Conservation (phyloP, 495 filamentous ascomycete species). For the Aspergillus avenaceus region DNA sequence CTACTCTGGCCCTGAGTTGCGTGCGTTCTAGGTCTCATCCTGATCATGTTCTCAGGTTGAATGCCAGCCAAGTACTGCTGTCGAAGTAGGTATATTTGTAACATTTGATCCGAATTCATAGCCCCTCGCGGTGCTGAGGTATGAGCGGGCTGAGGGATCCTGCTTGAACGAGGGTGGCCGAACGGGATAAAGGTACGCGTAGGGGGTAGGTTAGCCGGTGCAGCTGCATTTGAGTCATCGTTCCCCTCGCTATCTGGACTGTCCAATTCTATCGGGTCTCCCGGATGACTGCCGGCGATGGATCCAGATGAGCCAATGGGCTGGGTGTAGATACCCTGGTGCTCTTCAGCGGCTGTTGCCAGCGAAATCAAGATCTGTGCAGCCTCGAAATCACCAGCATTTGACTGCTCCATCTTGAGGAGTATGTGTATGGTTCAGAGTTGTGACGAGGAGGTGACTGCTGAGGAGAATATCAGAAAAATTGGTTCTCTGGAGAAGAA, state of each 20-base stretch:
- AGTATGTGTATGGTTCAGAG: too few species aligned
- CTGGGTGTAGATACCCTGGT: not conserved
- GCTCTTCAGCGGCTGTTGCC: not conserved
- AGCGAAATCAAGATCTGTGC: not conserved
- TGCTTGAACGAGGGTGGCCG: not conserved
- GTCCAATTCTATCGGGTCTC: not conserved
- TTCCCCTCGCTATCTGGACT: not conserved
- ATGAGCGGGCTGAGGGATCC: not conserved
- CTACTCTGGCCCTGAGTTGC: not conserved
- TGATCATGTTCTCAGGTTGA: constrained; percentile 16
- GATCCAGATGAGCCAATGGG: not conserved
- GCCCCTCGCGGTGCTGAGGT: not conserved
- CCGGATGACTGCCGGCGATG: not conserved
- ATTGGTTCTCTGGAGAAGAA: too few species aligned
- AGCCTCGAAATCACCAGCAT: not conserved
- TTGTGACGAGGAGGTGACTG: not conserved
- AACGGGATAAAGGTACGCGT: not conserved
- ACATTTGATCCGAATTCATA: not conserved
- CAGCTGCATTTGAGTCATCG: not conserved
- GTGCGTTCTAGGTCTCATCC: not conserved
- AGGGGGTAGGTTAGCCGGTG: not conserved
- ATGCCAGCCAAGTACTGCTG: constrained; percentile 31
- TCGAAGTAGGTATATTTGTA: constrained; percentile 29
- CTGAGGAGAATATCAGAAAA: not conserved
- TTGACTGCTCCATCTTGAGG: not conserved